A percentile compares a stretch with the other conserved stretches of the same genome.
These are phyloP conservation scores for Diplogelasinospora grovesii DNA, from an alignment of 495 filamentous ascomycete genomes.

Conservation along the genomic window DNA sequence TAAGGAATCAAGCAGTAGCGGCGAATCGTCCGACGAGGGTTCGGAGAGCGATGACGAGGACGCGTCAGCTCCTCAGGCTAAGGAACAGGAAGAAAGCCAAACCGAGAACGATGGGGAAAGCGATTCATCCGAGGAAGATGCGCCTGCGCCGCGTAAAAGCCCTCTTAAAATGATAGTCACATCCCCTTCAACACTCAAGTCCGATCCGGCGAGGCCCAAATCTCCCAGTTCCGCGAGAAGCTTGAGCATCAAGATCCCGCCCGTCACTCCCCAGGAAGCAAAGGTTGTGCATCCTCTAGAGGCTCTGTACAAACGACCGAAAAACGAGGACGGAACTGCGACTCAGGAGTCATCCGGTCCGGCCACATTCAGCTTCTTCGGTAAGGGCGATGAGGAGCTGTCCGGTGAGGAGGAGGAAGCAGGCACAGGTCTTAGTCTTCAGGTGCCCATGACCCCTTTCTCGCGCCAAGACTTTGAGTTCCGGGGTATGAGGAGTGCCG, in stretches of 20 bases:
- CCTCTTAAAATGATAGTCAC: neutral
- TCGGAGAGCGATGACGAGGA: constrained; percentile 4
- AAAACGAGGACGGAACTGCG: constrained; percentile 26
- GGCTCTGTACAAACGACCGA: constrained; percentile 75
- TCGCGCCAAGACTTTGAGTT: constrained; percentile 68
- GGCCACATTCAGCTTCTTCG: constrained; percentile 47
- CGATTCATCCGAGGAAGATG: constrained; percentile 2
- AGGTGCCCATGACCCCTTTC: constrained; percentile 71
- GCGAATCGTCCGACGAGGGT: too few relatives aligned
- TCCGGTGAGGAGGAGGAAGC: constrained; percentile 41
- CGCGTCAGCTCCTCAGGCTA: constrained; percentile 9
- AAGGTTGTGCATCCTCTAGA: constrained; percentile 83
- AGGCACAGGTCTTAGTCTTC: constrained; percentile 10
- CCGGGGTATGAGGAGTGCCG: constrained; percentile 70
- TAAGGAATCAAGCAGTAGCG: neutral
- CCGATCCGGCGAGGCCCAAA: constrained; percentile 25
- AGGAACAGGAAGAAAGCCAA: constrained; percentile 21
- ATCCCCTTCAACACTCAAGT: constrained; percentile 14
- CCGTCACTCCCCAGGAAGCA: constrained; percentile 28
- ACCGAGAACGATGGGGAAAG: constrained; percentile 13
- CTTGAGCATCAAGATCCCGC: constrained; percentile 47
- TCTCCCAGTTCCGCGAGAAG: constrained; percentile 37
- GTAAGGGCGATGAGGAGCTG: constrained; percentile 29
- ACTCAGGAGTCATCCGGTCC: constrained; percentile 17
- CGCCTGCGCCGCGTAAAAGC: neutral